Evolutionary conservation across 352 stramenopile species (phyloP), one percentile per base, ranked within the genome.

Genomic region (Sclerospora graminicola): DNA sequence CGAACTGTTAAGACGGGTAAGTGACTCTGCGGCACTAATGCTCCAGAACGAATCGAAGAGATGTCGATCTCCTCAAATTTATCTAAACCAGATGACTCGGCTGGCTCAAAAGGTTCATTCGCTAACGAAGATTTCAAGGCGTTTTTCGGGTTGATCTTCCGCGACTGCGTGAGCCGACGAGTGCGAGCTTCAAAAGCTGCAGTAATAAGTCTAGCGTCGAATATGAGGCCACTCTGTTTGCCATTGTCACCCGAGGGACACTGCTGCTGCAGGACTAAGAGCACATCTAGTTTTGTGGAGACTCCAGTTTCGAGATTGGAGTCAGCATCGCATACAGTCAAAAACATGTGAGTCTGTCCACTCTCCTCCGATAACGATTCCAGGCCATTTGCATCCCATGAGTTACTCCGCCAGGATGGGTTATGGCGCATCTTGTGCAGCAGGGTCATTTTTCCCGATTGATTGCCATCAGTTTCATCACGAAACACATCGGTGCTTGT

Each of bases 321-420:
- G 27, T 91, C 74, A 11, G 71, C 63, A 54, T 91, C 79, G 6
- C 74, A 66, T 14, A 88, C 66, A 41, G 61, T 82, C 34, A 91
- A 49, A 44, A 73, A 82, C 79, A 91, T 87, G 45, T 82, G 76
- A 15, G 69, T 86, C 27, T 71, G 69, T 7, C 53, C 54, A 47
- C 45, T 77, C 11, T 61, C 54, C 6, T 84, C 69, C 9, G 34
- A 51, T 14, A 31, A 59, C 39, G 30, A 47, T 32, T 85, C 71
- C 7, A 53, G 48, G 11, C 66, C 45, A 28, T 89, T 74, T 1
- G 63, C 62, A 37, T 82, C 79, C 79, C 79, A 91, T 8, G 79
- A 91, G 45, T 86, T 91, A 40, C 76, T 91, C 46, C 79, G 44
- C 79, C 79, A 91, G 4, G 62, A 84, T 34, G 76, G 79, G 45